These are phyloP conservation scores for Pelargonium cotyledonis DNA, from an alignment of 441 rosid species.

Conservation along the genomic window DNA sequence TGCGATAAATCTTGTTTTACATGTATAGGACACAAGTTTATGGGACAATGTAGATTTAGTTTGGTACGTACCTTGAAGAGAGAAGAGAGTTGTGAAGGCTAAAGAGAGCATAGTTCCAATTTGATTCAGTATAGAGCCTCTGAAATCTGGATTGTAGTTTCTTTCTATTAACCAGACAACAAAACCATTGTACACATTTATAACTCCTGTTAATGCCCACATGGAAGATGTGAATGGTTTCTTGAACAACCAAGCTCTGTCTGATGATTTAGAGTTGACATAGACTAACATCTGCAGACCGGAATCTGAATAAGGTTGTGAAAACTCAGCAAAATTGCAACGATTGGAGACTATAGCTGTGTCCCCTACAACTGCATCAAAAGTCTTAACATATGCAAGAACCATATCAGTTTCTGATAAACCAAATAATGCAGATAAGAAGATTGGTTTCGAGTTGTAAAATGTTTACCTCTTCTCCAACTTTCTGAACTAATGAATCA, in stretches of 20 bases:
- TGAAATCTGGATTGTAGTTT: slow-evolving; percentile 10
- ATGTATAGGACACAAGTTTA: neutral
- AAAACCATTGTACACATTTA: slow-evolving; percentile 28
- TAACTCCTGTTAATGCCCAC: slow-evolving; percentile 22
- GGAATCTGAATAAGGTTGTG: slow-evolving; percentile 21
- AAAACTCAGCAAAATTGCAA: slow-evolving; percentile 8
- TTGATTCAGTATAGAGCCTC: slow-evolving; percentile 17
- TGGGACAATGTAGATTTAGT: neutral
- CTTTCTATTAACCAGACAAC: slow-evolving; percentile 33
- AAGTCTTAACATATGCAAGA: neutral
- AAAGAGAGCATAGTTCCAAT: slow-evolving; percentile 23
- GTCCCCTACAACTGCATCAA: slow-evolving; percentile 21
- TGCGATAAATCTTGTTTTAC: neutral
- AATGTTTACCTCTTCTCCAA: neutral
- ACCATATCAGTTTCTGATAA: neutral
- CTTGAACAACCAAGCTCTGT: slow-evolving; percentile 23
- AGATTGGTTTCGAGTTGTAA: neutral
- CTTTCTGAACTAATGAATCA: slow-evolving; percentile 6
- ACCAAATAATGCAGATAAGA: neutral
- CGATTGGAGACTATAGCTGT: slow-evolving; percentile 14
- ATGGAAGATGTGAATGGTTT: slow-evolving; percentile 29
- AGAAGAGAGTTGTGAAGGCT: slow-evolving; percentile 26
- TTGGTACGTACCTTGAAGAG: slow-evolving; percentile 18
- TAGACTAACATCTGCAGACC: slow-evolving; percentile 17
- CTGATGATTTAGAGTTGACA: neutral